These are phyloP conservation scores for Persicaria tinctoria DNA, from an alignment of 148 eudicot species.

Conservation along the genomic window DNA sequence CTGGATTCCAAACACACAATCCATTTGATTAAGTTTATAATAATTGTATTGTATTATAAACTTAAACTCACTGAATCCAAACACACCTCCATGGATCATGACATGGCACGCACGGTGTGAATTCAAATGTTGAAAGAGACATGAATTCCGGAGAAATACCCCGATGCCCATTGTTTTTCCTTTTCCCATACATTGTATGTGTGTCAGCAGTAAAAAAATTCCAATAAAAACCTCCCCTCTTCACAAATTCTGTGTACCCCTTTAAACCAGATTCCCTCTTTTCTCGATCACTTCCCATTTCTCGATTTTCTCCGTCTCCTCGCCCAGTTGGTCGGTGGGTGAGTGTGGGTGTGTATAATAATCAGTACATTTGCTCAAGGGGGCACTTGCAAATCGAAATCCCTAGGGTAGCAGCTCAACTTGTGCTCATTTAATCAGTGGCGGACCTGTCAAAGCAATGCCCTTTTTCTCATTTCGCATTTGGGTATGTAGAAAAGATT, in stretches of 20 bases:
- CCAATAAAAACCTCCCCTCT: background rate
- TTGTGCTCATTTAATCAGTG: background rate
- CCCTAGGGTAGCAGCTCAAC: background rate
- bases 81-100: background rate
- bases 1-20: too few species aligned
- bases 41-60: too few species aligned
- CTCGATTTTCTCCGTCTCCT: too few species aligned
- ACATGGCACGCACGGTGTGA: too few species aligned
- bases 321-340: too few species aligned
- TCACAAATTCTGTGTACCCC: background rate
- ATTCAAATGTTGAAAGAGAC: background rate
- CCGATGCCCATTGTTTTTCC: background rate
- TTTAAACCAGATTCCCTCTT: background rate
- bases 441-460: background rate
- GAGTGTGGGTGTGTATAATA: background rate
- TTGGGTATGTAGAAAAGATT: background rate
- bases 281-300: too few species aligned
- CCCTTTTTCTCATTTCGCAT: background rate
- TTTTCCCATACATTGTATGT: too few species aligned
- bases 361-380: background rate
- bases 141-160: background rate
- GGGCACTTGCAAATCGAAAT: background rate
- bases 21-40: too few species aligned
- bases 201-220: background rate
- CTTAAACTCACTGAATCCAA: background rate